Base-by-base conservation (phyloP, 2,329 filamentous ascomycete species). In the Botrytis squamosa region DNA sequence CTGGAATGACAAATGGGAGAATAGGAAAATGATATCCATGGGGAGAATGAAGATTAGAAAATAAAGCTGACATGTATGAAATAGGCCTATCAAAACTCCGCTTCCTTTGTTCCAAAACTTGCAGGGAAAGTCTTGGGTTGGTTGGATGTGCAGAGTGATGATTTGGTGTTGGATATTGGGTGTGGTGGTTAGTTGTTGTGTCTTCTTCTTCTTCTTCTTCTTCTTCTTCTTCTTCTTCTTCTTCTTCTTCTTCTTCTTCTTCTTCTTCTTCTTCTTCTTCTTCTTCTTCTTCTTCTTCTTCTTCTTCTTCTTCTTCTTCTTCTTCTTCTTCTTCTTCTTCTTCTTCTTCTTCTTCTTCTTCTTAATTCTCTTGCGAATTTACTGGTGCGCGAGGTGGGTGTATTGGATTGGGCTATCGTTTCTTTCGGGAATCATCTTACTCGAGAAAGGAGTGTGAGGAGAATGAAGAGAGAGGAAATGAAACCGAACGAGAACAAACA, bases 81-180 rank as follows among this genome's bases (percentile, higher is more conserved):
- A 76, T 42, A 77, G 77, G 86, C 85, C 46, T 92, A 91, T 79
- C 86, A 89, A 74, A 83, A 86, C 74, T 86, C 89, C 2, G 90
- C 89, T 12, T 86, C 88, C 0, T 92, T 91, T 77, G 89, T 91
- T 14, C 89, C 90, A 5, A 88, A 89, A 78, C 83, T 91, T 16
- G 86, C 89, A 1, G 85, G 84, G 25, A 90, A 88, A 74, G 84
- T 91, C 8, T 78, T 90, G 18, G 80, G 84, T 64, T 91, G 88
- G 85, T 83, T 92, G 0, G 85, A 90, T 76, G 84, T 89, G 0
- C 84, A 88, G 73, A 84, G 85, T 42, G 85, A 88, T 75, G 89
- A 92, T 78, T 80, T 83, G 25, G 85, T 92, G 36, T 83, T 92
- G 2, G 90, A 92, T 76, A 82, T 92, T 71, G 90, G 90, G 22